phyloP scores from a whole-genome alignment of 805 yeast genomes.

The Yamadazyma philogaea region DNA sequence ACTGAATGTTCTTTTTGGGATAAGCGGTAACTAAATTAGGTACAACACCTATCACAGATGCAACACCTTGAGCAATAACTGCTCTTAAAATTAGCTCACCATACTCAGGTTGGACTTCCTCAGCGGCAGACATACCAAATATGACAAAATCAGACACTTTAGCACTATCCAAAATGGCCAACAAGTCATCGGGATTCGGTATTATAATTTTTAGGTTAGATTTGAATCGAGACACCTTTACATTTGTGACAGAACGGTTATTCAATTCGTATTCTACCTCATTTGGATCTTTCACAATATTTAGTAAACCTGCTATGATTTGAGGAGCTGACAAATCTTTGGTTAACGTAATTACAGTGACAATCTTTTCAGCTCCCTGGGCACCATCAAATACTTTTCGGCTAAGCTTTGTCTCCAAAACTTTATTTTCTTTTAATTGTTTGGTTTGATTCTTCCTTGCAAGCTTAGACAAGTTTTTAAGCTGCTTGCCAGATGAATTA shows the following conservation, averaged over 20 bases:
- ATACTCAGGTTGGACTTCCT: constrained; percentile 72
- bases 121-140: constrained; percentile 82
- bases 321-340: constrained; percentile 58
- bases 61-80: constrained; percentile 86
- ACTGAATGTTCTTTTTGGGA: constrained; percentile 72
- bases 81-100: constrained; percentile 93
- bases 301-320: constrained; percentile 52
- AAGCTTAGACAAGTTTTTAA: constrained; percentile 41
- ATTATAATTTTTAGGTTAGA: constrained; percentile 69
- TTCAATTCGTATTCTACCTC: constrained; percentile 26
- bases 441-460: constrained; percentile 77
- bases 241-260: constrained; percentile 49
- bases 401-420: constrained; percentile 52
- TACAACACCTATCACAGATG: constrained; percentile 74
- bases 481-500: constrained; percentile 33
- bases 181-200: constrained; percentile 64
- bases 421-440: constrained; percentile 75
- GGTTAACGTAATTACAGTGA: constrained; percentile 78
- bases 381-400: constrained; percentile 77
- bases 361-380: constrained; percentile 77
- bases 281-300: constrained; percentile 35
- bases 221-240: constrained; percentile 64
- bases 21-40: constrained; percentile 67
- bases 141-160: constrained; percentile 86
- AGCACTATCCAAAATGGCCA: constrained; percentile 78